Conservation (phyloP, 306 rosid species). For the Lathyrus tuberosus region DNA sequence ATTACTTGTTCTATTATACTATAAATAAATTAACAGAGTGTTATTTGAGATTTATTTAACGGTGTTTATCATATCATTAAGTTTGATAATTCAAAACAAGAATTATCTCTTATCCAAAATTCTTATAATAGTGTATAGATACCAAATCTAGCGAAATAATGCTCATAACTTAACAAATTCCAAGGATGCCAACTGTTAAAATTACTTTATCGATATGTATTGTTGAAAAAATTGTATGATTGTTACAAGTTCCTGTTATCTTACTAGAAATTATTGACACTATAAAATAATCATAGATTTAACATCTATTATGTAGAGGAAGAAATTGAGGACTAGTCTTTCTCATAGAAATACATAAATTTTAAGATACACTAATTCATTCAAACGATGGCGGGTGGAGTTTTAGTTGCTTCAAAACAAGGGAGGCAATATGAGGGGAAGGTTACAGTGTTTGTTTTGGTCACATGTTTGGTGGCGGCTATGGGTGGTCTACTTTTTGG, state of each 20-base stretch:
- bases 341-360: neutral
- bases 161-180: neutral
- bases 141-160: neutral
- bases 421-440: conserved; percentile 21
- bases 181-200: neutral
- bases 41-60: neutral
- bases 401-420: neutral
- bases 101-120: neutral
- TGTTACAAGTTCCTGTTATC: neutral
- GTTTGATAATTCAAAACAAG: neutral
- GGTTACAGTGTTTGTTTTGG: conserved; percentile 22
- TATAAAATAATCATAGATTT: neutral
- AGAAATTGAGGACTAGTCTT: neutral
- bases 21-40: neutral
- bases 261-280: neutral
- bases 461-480: conserved; percentile 6
- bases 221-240: neutral
- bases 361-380: neutral
- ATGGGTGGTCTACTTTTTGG: conserved; percentile 33
- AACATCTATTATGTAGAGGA: neutral
- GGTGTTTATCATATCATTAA: neutral
- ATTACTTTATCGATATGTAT: neutral
- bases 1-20: neutral
- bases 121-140: neutral
- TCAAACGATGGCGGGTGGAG: conserved; percentile 26